Percentiles rank a stretch among this genome's conserved stretches.
These are phyloP conservation scores for Oryza meyeriana DNA, from an alignment of 176 grass and related monocot species.

Conservation along the genomic window DNA sequence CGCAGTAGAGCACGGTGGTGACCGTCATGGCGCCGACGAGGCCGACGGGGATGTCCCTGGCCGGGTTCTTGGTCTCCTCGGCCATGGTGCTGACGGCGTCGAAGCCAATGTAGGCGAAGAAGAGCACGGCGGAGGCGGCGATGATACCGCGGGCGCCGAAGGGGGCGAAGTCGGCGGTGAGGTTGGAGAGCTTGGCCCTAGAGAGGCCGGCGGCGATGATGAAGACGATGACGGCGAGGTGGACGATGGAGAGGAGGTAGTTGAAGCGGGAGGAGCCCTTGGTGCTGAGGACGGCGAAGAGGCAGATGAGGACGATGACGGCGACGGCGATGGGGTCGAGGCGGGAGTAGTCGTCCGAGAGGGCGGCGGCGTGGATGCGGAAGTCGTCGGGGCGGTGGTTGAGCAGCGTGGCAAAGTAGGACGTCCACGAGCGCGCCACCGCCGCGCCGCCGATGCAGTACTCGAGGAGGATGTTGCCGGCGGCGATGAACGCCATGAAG, in stretches of 20 bases:
- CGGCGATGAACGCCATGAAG: slow-evolving; percentile 70
- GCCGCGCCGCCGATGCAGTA: slow-evolving; percentile 66
- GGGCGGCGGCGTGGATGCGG: slow-evolving; percentile 60
- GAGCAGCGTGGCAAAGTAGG: slow-evolving; percentile 81
- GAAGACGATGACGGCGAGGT: slow-evolving; percentile 66
- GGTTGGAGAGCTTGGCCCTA: slow-evolving; percentile 43
- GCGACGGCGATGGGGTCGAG: slow-evolving; percentile 85
- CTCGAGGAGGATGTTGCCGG: slow-evolving; percentile 78
- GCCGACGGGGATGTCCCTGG: slow-evolving; percentile 68
- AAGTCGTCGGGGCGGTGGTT: slow-evolving; percentile 66
- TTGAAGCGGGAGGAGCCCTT: slow-evolving; percentile 92
- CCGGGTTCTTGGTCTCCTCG: slow-evolving; percentile 78
- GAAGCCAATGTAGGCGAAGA: slow-evolving; percentile 92
- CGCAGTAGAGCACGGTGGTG: slow-evolving; percentile 49
- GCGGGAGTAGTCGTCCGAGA: slow-evolving; percentile 51
- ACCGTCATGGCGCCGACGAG: slow-evolving; percentile 75
- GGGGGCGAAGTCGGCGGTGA: slow-evolving; percentile 47
- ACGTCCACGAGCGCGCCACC: slow-evolving; percentile 79
- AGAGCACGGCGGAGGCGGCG: slow-evolving; percentile 67
- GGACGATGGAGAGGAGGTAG: slow-evolving; percentile 71
- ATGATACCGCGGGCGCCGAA: slow-evolving; percentile 63
- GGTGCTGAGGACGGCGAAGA: slow-evolving; percentile 59
- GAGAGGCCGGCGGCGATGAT: slow-evolving; percentile 62
- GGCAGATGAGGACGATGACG: slow-evolving; percentile 52
- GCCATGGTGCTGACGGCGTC: slow-evolving; percentile 93